A percentile compares a stretch with the other conserved stretches of the same genome.
Evolutionary conservation across 2,329 filamentous ascomycete genomes (phyloP).

Genomic region (Thielaviopsis euricoi): DNA sequence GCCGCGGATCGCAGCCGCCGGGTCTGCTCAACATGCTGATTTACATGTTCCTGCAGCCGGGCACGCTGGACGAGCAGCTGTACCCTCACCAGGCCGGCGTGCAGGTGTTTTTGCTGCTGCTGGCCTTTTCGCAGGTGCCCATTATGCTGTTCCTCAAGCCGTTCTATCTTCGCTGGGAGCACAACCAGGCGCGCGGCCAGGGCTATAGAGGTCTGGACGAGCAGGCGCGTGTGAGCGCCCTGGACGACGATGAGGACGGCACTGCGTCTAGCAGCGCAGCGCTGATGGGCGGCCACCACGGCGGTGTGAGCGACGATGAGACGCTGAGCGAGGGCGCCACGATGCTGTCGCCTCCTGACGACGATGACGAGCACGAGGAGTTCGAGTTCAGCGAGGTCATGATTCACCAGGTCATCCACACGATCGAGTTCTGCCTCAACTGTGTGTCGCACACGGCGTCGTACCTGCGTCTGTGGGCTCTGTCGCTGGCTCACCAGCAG

Average conservation of each 20-base stretch:
- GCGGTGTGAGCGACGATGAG: constrained; percentile 36
- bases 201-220: constrained; percentile 92
- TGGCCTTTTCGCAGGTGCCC: constrained; percentile 77
- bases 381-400: constrained; percentile 96
- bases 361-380: constrained; percentile 73
- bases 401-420: constrained; percentile 99
- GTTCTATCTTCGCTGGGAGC: constrained; percentile 82
- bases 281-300: constrained; percentile 16
- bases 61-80: constrained; percentile 53
- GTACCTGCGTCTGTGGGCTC: constrained; percentile 93
- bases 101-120: constrained; percentile 61
- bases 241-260: constrained; percentile 71
- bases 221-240: constrained; percentile 68
- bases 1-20: constrained; percentile 50
- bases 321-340: constrained; percentile 68
- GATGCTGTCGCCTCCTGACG: constrained; percentile 77
- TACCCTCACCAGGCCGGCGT: constrained; percentile 63
- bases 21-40: constrained; percentile 97
- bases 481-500: constrained; percentile 95
- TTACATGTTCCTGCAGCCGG: constrained; percentile 95
- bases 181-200: constrained; percentile 72
- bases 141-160: constrained; percentile 89
- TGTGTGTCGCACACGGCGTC: constrained; percentile 98
- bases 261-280: constrained; percentile 34
- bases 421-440: constrained; percentile 97